These are phyloP conservation scores for Bertia moriformis DNA, from an alignment of 2,329 filamentous ascomycete species.

Conservation along the genomic window DNA sequence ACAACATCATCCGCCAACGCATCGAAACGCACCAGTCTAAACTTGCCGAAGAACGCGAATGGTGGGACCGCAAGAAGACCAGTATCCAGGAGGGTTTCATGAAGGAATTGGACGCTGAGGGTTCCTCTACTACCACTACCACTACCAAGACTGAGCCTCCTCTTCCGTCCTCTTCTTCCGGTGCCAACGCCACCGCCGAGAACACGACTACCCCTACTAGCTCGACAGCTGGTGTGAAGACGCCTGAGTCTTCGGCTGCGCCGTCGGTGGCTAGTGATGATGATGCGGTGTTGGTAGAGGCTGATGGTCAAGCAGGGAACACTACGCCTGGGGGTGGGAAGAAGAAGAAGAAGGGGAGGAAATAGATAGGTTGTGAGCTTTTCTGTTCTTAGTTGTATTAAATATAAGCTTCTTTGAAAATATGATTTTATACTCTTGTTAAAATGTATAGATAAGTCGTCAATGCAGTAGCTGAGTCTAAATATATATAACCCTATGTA, in stretches of 20 bases:
- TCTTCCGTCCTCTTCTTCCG: too few species aligned
- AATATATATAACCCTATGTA: too few species aligned
- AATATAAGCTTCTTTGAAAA: too few species aligned
- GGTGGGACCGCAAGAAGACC: slow-evolving; percentile 44
- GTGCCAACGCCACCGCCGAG: too few species aligned
- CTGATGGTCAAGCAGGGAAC: slow-evolving; percentile 4
- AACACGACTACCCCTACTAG: not conserved
- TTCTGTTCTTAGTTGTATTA: not conserved
- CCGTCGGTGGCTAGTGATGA: slow-evolving; percentile 30
- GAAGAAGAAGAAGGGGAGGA: slow-evolving; percentile 1
- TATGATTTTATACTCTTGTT: too few species aligned
- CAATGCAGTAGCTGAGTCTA: too few species aligned
- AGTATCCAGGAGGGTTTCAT: slow-evolving; percentile 40
- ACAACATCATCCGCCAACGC: slow-evolving; percentile 38
- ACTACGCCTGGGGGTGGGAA: not conserved
- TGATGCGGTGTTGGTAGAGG: slow-evolving; percentile 43
- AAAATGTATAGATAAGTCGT: too few species aligned
- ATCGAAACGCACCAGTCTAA: slow-evolving; percentile 39
- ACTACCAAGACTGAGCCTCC: not conserved
- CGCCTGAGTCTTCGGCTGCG: slow-evolving; percentile 3
- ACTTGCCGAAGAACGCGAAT: slow-evolving; percentile 35
- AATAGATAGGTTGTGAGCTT: not conserved
- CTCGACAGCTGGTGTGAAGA: not conserved
- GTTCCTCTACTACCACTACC: slow-evolving; percentile 19
- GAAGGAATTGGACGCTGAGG: slow-evolving; percentile 35